Evolutionary conservation across 768 basidiomycete genomes (phyloP), one percentile per base, ranked within the genome.

Genomic region (Pleurotus sapidus): DNA sequence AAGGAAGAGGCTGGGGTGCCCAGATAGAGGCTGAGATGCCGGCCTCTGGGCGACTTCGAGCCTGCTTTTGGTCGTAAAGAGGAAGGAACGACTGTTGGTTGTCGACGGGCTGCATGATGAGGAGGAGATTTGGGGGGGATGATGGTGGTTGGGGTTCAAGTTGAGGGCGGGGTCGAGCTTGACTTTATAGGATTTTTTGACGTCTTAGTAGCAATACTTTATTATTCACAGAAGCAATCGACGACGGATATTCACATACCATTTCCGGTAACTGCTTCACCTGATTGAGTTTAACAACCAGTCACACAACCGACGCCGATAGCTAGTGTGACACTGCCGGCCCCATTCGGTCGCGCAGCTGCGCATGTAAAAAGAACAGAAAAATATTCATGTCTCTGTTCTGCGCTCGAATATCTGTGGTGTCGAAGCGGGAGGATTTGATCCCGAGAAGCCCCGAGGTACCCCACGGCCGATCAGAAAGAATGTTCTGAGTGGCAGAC

Each of bases 1-100:
- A 78, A 4, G 82, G 81, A 68, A 87, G 88, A 3, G 89, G 87
- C 66, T 87, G 88, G 6, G 90, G 90, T 0, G 91, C 91, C 90
- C 90, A 93, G 60, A 93, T 92, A 50, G 89, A 90, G 12, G 77
- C 78, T 56, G 74, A 64, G 47, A 77, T 74, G 5, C 77, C 76
- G 39, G 73, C 64, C 11, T 69, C 65, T 57, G 74, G 75, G 23
- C 80, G 74, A 30, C 71, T 63, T 62, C 75, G 77, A 50, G 76
- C 74, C 38, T 75, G 76, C 63, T 68, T 74, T 57, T 71, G 68
- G 47, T 80, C 72, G 50, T 77, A 73, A 49, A 71, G 59, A 59
- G 73, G 70, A 46, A 73, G 65, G 65, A 68, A 67, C 46, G 74
- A 71, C 56, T 71, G 68, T 40, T 68, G 63, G 53, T 61, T 64